phyloP scores from a whole-genome alignment of 2,329 filamentous ascomycete species.

The Aspergillus vadensis region DNA sequence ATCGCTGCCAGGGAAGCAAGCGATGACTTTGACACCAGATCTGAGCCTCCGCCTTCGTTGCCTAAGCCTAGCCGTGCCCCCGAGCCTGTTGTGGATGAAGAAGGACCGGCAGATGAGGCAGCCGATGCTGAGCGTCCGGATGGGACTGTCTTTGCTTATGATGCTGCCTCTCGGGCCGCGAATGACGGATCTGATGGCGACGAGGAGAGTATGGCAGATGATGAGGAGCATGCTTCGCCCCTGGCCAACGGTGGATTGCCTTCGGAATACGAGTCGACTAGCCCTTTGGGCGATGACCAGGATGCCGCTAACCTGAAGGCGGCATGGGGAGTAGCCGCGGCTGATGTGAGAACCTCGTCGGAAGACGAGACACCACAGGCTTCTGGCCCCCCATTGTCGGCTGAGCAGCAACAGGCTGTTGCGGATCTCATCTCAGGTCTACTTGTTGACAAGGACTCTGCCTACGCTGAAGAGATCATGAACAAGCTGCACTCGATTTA shows the following conservation, averaged over 20 bases:
- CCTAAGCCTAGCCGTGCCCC: constrained; percentile 27
- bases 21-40: constrained; percentile 75
- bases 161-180: background rate
- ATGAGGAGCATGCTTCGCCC: background rate
- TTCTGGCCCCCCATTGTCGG: constrained; percentile 3
- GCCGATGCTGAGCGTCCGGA: background rate
- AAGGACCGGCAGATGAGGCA: background rate
- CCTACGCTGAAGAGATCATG: constrained; percentile 79
- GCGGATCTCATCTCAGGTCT: constrained; percentile 75
- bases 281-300: background rate
- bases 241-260: background rate
- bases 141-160: background rate
- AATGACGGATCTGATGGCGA: background rate
- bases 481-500: constrained; percentile 71
- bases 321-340: constrained; percentile 58
- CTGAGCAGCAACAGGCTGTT: constrained; percentile 60
- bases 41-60: constrained; percentile 37
- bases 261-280: background rate
- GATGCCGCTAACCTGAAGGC: background rate
- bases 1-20: constrained; percentile 71
- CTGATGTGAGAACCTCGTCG: constrained; percentile 36
- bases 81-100: constrained; percentile 13
- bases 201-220: background rate
- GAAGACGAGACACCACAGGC: background rate
- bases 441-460: constrained; percentile 73